Evolutionary conservation across 164 flowering plant genomes (phyloP), one percentile per base, ranked within the genome.

Genomic region (Malania oleifera): DNA sequence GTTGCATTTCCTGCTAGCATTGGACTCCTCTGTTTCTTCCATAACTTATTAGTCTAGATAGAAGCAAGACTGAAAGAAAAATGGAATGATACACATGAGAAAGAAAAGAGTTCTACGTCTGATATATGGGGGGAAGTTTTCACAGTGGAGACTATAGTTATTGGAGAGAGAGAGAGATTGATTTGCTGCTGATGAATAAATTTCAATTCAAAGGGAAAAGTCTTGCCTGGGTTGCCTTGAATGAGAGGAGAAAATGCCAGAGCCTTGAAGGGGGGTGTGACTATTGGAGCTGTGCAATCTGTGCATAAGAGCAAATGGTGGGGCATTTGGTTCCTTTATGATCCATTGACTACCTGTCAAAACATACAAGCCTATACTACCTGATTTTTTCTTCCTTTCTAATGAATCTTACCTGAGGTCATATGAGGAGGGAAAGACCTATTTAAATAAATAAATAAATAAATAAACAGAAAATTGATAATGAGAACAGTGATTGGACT

Each of bases 21-120:
- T 75, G 47, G 78, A 40, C 15, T 77, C 74, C 49, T 77, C 74
- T 45, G 76, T 69, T 65, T 83, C 82, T 61, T 81, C 90, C 93
- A 86, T 83, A 51, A 41, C 56, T 64, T 43, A 52, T 44, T n/a
- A n/a, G n/a, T 53, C 38, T 54, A 54, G 53, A 46, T 59, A 61
- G 61, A 45, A 52, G 63, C 34, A 46, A 37, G 44, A 23, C n/a
- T 9, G 43, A 22, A 37, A 18, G 48, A 18, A 18, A 19, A 57
- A 47, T 12, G 47, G 50, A 51, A 44, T 24, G 56, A 38, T 58
- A 52, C 54, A 52, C 51, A 24, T 62, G 55, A 64, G 26, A 52
- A 43, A 44, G 60, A 37, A 55, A 20, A 45, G 27, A 23, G 45
- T 26, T 46, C 8, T 52, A 13, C 18, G 29, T 38, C n/a, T 35